These are phyloP conservation scores for Rhodotorula mucilaginosa DNA, from an alignment of 1,284 basidiomycete genomes.

Conservation along the genomic window DNA sequence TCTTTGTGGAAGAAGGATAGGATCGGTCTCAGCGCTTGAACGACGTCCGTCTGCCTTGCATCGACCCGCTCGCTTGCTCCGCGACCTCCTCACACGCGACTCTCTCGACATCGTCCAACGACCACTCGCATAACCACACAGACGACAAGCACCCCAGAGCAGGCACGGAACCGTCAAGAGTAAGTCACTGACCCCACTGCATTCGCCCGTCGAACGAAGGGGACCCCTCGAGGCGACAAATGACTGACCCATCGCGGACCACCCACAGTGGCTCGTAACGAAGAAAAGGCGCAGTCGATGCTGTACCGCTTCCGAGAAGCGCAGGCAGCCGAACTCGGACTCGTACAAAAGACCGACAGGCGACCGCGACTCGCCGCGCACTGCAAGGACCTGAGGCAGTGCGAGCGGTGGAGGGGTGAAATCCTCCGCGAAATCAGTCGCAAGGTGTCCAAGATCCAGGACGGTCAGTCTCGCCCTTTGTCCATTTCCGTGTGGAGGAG, in stretches of 20 bases:
- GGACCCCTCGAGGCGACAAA: neutral
- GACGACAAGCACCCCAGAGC: too few species aligned
- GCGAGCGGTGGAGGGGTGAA: conserved; percentile 93
- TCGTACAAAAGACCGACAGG: conserved; percentile 73
- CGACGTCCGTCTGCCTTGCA: too few species aligned
- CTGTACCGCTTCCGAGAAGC: conserved; percentile 97
- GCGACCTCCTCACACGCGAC: too few species aligned
- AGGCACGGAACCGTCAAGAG: too few species aligned
- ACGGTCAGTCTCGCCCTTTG: conserved; percentile 60
- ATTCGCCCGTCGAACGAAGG: too few species aligned
- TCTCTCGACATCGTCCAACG: too few species aligned
- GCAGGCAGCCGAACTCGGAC: conserved; percentile 89
- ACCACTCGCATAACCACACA: too few species aligned
- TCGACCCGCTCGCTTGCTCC: too few species aligned
- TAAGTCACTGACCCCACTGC: too few species aligned
- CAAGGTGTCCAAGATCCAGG: conserved; percentile 97
- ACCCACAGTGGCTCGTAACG: conserved; percentile 72
- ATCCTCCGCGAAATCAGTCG: conserved; percentile 89
- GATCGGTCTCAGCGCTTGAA: too few species aligned
- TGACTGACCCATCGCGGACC: neutral
- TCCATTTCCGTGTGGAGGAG: too few species aligned
- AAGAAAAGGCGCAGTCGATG: conserved; percentile 95
- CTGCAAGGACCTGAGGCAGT: conserved; percentile 86
- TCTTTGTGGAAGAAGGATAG: too few species aligned
- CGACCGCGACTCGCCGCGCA: conserved; percentile 84